These are phyloP conservation scores for Candida saitoana DNA, from an alignment of 805 yeast genomes.

Conservation along the genomic window DNA sequence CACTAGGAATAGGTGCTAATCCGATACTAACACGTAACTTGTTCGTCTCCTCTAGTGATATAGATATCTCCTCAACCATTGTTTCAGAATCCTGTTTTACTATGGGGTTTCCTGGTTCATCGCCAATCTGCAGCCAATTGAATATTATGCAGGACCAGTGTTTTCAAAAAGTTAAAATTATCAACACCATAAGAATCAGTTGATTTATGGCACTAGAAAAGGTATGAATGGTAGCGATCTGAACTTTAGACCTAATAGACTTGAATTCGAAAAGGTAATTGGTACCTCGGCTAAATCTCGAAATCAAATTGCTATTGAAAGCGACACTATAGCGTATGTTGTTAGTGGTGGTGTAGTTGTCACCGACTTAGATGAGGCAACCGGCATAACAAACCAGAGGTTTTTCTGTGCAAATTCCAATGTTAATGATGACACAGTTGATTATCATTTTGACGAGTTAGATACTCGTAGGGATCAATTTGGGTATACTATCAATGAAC, in stretches of 20 bases:
- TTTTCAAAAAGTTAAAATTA: background rate
- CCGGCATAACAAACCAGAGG: conserved; percentile 31
- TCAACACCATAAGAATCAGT: background rate
- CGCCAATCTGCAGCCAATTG: background rate
- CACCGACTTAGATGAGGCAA: conserved; percentile 23
- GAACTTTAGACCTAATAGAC: background rate
- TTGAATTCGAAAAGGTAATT: conserved; percentile 16
- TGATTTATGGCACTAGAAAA: background rate
- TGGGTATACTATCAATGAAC: conserved; percentile 33
- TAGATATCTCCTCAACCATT: conserved; percentile 20
- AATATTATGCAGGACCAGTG: background rate
- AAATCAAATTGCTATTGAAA: conserved; percentile 38
- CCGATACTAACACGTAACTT: conserved; percentile 49
- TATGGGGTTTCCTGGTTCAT: background rate
- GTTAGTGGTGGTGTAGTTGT: conserved; percentile 63
- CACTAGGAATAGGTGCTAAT: conserved; percentile 44
- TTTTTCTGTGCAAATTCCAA: conserved; percentile 48
- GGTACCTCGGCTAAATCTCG: conserved; percentile 47
- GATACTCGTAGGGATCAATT: conserved; percentile 24
- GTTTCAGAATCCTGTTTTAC: background rate
- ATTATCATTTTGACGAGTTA: conserved; percentile 5
- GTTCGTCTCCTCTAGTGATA: conserved; percentile 54
- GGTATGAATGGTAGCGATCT: background rate
- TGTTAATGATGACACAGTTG: conserved; percentile 3
- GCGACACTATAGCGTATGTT: conserved; percentile 45